These are phyloP conservation scores for Corylus heterophylla DNA, from an alignment of 306 rosid genomes.

Conservation along the genomic window DNA sequence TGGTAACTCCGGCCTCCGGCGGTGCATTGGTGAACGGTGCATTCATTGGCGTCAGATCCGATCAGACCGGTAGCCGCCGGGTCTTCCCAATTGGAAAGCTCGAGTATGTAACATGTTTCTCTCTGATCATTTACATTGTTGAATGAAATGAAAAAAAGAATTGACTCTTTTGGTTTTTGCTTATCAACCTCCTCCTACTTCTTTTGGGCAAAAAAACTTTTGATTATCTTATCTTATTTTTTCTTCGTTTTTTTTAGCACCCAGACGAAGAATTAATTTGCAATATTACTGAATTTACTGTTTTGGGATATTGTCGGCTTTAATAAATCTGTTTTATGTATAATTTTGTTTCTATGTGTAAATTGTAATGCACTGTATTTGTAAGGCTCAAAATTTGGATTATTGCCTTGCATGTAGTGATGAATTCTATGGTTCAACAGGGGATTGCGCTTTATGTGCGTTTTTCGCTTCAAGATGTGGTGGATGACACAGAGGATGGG, in stretches of 20 bases:
- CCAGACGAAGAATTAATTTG: background rate
- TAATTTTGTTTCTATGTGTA: no score
- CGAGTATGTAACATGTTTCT: constrained; percentile 39
- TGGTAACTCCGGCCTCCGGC: constrained; percentile 56
- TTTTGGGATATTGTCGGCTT: no score
- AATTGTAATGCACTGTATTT: background rate
- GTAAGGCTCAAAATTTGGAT: background rate
- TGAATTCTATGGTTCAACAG: constrained; percentile 32
- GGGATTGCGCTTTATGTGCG: constrained; percentile 79
- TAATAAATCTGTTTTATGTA: no score
- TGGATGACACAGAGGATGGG: constrained; percentile 99
- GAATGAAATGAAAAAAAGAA: background rate
- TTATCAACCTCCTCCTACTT: background rate
- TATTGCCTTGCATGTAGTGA: background rate
- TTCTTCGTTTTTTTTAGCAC: background rate
- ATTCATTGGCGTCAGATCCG: constrained; percentile 68
- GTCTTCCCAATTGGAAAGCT: constrained; percentile 82
- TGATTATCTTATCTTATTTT: background rate
- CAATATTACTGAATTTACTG: no score
- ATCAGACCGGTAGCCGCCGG: constrained; percentile 57
- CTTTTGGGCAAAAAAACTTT: no score
- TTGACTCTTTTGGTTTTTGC: background rate
- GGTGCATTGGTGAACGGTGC: constrained; percentile 70
- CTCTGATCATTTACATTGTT: background rate
- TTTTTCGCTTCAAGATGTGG: constrained; percentile 90